Percentiles rank a stretch among this genome's conserved stretches.
Evolutionary conservation across 768 basidiomycete species (phyloP).

Genomic region (Zangia roseola): DNA sequence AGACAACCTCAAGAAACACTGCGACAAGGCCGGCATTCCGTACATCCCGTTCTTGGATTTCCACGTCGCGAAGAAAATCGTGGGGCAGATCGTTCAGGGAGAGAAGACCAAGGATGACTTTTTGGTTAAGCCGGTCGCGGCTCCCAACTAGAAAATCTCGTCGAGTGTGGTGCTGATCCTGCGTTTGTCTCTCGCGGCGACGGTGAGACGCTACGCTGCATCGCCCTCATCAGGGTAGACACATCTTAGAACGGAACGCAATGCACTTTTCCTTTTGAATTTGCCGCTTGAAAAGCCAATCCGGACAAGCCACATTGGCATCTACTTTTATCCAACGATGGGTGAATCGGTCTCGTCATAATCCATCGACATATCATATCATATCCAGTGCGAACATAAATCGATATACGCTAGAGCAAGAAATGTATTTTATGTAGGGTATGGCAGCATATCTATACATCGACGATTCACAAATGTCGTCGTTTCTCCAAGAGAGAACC

Average conservation of each 20-base stretch:
- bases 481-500: background rate
- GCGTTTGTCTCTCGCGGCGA: background rate
- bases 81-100: conserved; percentile 71
- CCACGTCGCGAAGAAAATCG: conserved; percentile 53
- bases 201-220: too few species aligned
- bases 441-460: background rate
- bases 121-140: conserved; percentile 8
- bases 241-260: background rate
- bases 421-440: background rate
- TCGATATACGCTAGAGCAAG: conserved; percentile 2
- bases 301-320: background rate
- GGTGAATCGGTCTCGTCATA: too few species aligned
- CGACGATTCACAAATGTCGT: background rate
- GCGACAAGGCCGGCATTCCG: conserved; percentile 71
- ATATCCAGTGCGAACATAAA: background rate
- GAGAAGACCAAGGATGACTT: conserved; percentile 35
- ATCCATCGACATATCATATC: background rate
- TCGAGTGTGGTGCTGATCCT: background rate
- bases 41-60: conserved; percentile 81
- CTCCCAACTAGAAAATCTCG: background rate
- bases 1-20: conserved; percentile 86
- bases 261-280: too few species aligned
- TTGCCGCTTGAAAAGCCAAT: too few species aligned
- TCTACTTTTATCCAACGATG: background rate
- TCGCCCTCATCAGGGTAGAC: background rate